Evolutionary conservation across 306 rosid species (phyloP).

Genomic region (Ziziphus jujuba): DNA sequence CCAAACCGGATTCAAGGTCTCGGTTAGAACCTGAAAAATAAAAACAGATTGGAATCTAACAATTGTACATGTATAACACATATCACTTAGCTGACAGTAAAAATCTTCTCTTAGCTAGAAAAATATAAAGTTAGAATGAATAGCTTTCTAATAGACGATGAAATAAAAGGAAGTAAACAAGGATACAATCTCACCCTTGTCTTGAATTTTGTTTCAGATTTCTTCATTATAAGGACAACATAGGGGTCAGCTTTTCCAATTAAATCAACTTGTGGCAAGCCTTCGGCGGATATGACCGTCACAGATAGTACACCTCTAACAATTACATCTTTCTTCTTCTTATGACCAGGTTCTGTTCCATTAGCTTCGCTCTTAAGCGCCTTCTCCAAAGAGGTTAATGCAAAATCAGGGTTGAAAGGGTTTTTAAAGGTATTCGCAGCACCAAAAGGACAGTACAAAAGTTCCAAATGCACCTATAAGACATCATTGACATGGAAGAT

Average conservation of each 20-base stretch:
- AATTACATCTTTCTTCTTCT: constrained; percentile 66
- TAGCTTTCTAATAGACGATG: neutral
- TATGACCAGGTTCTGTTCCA: constrained; percentile 29
- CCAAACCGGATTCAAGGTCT: constrained; percentile 87
- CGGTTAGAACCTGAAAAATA: constrained; percentile 62
- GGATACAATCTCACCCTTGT: constrained; percentile 66
- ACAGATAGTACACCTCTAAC: constrained; percentile 88
- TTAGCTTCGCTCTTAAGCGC: constrained; percentile 46
- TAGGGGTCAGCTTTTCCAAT: constrained; percentile 96
- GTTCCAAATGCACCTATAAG: constrained; percentile 93
- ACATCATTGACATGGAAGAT: neutral
- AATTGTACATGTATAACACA: neutral
- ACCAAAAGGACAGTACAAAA: constrained; percentile 78
- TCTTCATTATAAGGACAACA: constrained; percentile 72
- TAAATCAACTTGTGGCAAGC: constrained; percentile 71
- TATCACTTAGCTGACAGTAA: neutral
- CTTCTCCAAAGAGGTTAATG: constrained; percentile 72
- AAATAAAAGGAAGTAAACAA: neutral
- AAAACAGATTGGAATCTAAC: constrained; percentile 7
- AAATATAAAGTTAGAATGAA: neutral
- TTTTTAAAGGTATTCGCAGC: constrained; percentile 41
- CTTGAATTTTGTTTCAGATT: constrained; percentile 66
- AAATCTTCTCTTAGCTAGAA: neutral
- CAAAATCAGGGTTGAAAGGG: constrained; percentile 60
- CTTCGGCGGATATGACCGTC: constrained; percentile 87